Evolutionary conservation across 2,329 filamentous ascomycete genomes (phyloP).

Genomic region (Penicillium verrucosum): DNA sequence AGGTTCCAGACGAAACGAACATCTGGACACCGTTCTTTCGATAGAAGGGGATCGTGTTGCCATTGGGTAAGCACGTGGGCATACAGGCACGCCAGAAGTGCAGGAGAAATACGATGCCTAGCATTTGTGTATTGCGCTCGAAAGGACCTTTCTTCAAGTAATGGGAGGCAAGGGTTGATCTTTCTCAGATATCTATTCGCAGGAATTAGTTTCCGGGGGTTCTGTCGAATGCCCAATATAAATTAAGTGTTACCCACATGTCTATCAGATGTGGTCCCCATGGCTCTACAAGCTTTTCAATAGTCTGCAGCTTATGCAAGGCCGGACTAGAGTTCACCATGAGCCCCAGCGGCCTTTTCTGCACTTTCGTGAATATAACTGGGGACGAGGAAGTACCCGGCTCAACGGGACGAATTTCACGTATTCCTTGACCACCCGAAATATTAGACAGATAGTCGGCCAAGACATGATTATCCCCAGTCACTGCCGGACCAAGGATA

Average conservation of each 20-base stretch:
- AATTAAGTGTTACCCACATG: background rate
- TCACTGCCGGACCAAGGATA: slow-evolving; percentile 14
- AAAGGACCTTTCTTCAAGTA: slow-evolving; percentile 52
- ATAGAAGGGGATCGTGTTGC: slow-evolving; percentile 40
- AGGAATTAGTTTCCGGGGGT: background rate
- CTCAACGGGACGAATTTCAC: slow-evolving; percentile 20
- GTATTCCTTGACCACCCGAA: slow-evolving; percentile 15
- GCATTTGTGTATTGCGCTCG: slow-evolving; percentile 40
- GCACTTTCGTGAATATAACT: slow-evolving; percentile 20
- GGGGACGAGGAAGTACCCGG: slow-evolving; percentile 17
- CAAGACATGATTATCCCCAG: slow-evolving; percentile 51
- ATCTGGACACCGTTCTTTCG: slow-evolving; percentile 46
- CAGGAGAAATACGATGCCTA: slow-evolving; percentile 50
- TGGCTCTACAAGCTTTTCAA: slow-evolving; percentile 49
- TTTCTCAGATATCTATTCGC: slow-evolving; percentile 48
- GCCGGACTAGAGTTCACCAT: slow-evolving; percentile 3
- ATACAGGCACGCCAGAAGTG: slow-evolving; percentile 52
- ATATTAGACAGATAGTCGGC: slow-evolving; percentile 50
- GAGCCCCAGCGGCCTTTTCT: slow-evolving; percentile 10
- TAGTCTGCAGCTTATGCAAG: slow-evolving; percentile 32
- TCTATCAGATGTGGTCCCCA: background rate
- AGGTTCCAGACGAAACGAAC: slow-evolving; percentile 58
- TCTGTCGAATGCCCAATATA: background rate
- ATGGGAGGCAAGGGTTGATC: slow-evolving; percentile 53
- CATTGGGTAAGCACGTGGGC: slow-evolving; percentile 54